Evolutionary conservation across 306 rosid species (phyloP).

Genomic region (Erythrophleum fordii): DNA sequence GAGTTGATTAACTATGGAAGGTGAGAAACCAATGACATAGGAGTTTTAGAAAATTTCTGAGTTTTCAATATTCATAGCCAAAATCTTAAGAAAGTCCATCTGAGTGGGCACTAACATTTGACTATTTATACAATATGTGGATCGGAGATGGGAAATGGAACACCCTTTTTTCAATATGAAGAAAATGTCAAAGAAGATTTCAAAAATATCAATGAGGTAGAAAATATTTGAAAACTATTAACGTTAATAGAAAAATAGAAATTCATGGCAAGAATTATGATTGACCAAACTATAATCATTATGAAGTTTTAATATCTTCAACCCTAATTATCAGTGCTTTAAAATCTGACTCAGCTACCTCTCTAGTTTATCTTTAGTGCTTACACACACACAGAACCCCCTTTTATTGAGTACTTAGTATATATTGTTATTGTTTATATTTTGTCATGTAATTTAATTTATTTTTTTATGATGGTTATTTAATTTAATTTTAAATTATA

Average conservation of each 20-base stretch:
- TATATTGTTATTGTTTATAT: too few species aligned
- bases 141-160: background rate
- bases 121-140: slow-evolving; percentile 28
- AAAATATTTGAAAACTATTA: slow-evolving; percentile 4
- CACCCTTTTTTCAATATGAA: background rate
- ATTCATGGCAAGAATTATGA: background rate
- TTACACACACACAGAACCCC: too few species aligned
- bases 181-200: slow-evolving; percentile 40
- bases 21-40: slow-evolving; percentile 47
- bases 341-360: background rate
- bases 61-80: background rate
- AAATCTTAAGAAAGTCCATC: slow-evolving; percentile 45
- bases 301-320: background rate
- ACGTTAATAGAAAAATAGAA: background rate
- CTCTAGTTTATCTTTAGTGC: too few species aligned
- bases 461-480: too few species aligned
- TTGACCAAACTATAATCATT: background rate
- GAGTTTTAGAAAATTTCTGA: slow-evolving; percentile 36
- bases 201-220: slow-evolving; percentile 1
- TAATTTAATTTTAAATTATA: too few species aligned
- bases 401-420: too few species aligned
- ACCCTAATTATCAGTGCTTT: background rate
- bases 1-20: slow-evolving; percentile 29
- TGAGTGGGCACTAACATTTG: slow-evolving; percentile 55
- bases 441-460: too few species aligned